Base-by-base conservation (phyloP, 2,329 filamentous ascomycete genomes). In the Pseudopithomyces chartarum region DNA sequence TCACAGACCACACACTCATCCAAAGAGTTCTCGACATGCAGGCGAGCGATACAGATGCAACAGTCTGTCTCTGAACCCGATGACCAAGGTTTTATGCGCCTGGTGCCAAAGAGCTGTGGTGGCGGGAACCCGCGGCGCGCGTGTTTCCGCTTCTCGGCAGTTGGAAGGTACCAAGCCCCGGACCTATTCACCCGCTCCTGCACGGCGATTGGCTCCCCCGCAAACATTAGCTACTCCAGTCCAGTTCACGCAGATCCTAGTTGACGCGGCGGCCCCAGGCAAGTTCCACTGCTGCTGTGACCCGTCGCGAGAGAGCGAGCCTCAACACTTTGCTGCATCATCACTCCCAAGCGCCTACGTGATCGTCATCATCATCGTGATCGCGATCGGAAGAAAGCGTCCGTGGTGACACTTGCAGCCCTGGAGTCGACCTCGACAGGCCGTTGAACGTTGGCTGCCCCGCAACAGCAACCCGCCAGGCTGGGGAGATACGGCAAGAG, bases 301-400 rank as follows among this genome's bases (percentile, higher is more conserved):
- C n/a, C 38, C 48, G 48, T 40, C 32, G 4, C 48, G 39, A 15
- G 13, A 29, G 17, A 29, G 22, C 36, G 48, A 42, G 38, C 38
- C 48, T 51, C 48, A 42, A 42, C 48, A 34, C 48, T 51, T 51
- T 38, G 48, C 48, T 42, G 42, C 36, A 51, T 51, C 36, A 42
- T 43, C 34, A 33, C 36, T 20, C 48, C n/a, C 23, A 19, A 13
- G 36, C 48, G 36, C 48, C 26, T 29, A 29, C 26, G 26, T 29
- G 26, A 29, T 5, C 26, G 26, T 29, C 5, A 29, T 29, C 26
- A 8, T 29, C 26, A 29, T 29, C 26, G 26, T 5, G 17, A 15
- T 11, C 48, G 2, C n/a, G 11, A 23, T 23, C 48, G 22, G 48
- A 51, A 33, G 34, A 42, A 36, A 33, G 36, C 38, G 23, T 38